Conservation (phyloP, 2,329 filamentous ascomycete genomes). For the Monilinia laxa region DNA sequence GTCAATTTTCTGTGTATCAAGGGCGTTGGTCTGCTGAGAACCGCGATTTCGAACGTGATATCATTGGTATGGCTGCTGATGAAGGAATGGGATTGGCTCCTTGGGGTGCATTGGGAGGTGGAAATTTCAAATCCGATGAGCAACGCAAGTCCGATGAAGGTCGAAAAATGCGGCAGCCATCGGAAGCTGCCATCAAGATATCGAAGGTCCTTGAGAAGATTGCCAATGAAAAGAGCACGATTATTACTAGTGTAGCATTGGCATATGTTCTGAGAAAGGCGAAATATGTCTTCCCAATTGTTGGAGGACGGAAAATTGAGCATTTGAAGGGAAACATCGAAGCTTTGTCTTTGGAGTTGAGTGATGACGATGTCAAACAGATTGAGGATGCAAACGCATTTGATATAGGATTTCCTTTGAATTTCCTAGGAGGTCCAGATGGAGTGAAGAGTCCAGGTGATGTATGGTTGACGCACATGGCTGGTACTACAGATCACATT, state of each 20-base stretch:
- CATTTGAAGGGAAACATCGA: conserved; percentile 71
- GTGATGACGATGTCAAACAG: conserved; percentile 60
- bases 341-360: conserved; percentile 60
- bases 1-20: conserved; percentile 68
- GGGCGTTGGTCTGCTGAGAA: conserved; percentile 60
- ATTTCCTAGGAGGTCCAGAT: conserved; percentile 49
- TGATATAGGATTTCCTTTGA: conserved; percentile 65
- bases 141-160: conserved; percentile 46
- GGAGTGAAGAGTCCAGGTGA: conserved; percentile 36
- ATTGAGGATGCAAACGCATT: conserved; percentile 64
- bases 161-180: conserved; percentile 41
- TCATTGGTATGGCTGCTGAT: conserved; percentile 57
- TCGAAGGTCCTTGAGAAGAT: conserved; percentile 52
- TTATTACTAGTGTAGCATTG: conserved; percentile 63
- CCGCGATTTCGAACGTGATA: conserved; percentile 65
- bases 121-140: conserved; percentile 49
- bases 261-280: conserved; percentile 74
- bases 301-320: conserved; percentile 67
- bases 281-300: conserved; percentile 70
- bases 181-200: conserved; percentile 51
- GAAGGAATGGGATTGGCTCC: conserved; percentile 59
- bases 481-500: conserved; percentile 53
- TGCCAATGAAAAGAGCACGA: conserved; percentile 54
- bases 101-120: conserved; percentile 54
- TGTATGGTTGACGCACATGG: conserved; percentile 41